Percentiles rank a stretch among this genome's conserved stretches.
These are phyloP conservation scores for Lasiodiplodia theobromae DNA, from an alignment of 2,329 filamentous ascomycete genomes.

Conservation along the genomic window DNA sequence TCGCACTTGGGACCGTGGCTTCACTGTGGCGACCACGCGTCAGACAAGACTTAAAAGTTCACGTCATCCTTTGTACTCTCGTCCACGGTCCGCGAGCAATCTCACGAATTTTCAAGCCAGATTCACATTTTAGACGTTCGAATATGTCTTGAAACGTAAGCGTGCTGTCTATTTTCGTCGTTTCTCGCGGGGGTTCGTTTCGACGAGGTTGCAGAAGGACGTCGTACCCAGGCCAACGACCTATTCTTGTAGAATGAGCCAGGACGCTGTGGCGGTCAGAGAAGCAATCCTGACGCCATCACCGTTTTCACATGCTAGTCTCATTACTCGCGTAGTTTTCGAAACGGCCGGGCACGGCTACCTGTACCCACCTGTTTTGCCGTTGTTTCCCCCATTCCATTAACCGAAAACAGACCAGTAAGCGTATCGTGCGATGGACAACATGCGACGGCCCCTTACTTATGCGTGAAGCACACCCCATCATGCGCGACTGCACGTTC, in stretches of 20 bases:
- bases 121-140: slow-evolving; percentile 27
- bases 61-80: not conserved
- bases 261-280: not conserved
- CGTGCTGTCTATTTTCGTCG: not conserved
- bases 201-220: not conserved
- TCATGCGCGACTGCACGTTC: not conserved
- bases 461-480: slow-evolving; percentile 2
- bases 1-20: not conserved
- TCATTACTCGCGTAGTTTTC: slow-evolving; percentile 9
- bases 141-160: not conserved
- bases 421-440: not conserved
- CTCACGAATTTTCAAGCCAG: slow-evolving; percentile 10
- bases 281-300: not conserved
- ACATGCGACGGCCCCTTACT: slow-evolving; percentile 1
- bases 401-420: slow-evolving; percentile 6
- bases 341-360: not conserved
- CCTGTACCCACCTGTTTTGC: not conserved
- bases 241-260: slow-evolving; percentile 1
- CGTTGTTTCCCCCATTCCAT: slow-evolving; percentile 4
- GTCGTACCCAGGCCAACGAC: slow-evolving; percentile 3
- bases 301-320: slow-evolving; percentile 1
- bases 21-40: not conserved
- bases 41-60: not conserved
- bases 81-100: not conserved
- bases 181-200: not conserved